Evolutionary conservation across 768 basidiomycete genomes (phyloP), one percentile per base, ranked within the genome.

Genomic region (Collybia nuda): DNA sequence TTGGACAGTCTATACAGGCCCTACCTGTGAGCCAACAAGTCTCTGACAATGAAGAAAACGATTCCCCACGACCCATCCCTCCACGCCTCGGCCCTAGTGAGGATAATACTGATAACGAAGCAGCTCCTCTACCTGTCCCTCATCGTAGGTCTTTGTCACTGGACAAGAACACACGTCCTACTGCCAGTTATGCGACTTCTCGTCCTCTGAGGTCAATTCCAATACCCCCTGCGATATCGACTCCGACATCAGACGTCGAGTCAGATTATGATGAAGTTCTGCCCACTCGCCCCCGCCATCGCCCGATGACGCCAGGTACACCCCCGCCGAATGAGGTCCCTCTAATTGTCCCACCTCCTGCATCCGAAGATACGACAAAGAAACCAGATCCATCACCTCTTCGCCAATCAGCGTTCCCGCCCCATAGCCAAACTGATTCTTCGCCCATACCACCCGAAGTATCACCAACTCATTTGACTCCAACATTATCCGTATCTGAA

Each of bases 211-310:
- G 55, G 41, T 47, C 52, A 5, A 52, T 58, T 6, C 56, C 61
- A 8, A 54, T 56, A 17, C 56, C 59, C 5, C 53, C 52, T n/a
- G 32, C 44, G 4, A 2, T 45, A 18, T 54, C 55, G 3, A 49
- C 51, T 18, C 48, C 56, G 17, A 43, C 50, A 1, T 57, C 54
- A 24, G 64, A 62, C 6, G 62, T 63, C 1, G 66, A 67, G 41
- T 68, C 66, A 29, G 69, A 67, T 52, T 65, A 65, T 40, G 69
- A 71, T 47, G 68, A 65, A 46, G 64, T 63, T 9, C 50, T 71
- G 22, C 70, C 70, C 38, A 64, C 68, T n/a, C 67, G 55, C 18
- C 64, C 61, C 12, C 56, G 63, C 26, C 59, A 52, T 40, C 44
- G 50, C 6, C 52, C 54, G 39, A 43, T 22, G n/a, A 56, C 54